Evolutionary conservation across 108 stramenopile species (phyloP).

Genomic region (Discostella pseudostelligera): DNA sequence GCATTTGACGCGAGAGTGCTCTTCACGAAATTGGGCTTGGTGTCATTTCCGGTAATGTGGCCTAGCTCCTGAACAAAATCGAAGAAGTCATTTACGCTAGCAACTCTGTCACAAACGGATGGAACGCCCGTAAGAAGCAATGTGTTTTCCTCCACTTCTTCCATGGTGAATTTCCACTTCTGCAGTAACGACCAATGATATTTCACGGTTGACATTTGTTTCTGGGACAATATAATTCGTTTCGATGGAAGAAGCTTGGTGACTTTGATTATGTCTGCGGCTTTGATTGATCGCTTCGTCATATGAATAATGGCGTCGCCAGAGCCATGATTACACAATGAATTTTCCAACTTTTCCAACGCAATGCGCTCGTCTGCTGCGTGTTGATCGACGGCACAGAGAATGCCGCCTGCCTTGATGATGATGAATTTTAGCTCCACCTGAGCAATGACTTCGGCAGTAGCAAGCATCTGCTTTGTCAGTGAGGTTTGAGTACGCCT

Average conservation of each 20-base stretch:
- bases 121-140: conserved; percentile 37
- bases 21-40: conserved; percentile 43
- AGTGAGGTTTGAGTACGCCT: conserved; percentile 21
- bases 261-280: conserved; percentile 24
- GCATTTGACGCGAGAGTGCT: conserved; percentile 42
- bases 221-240: conserved; percentile 12
- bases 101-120: conserved; percentile 37
- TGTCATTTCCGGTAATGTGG: conserved; percentile 12
- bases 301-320: conserved; percentile 19
- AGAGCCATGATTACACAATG: conserved; percentile 25
- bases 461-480: conserved; percentile 45
- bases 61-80: conserved; percentile 37
- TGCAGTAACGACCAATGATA: conserved; percentile 26
- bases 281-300: conserved; percentile 26
- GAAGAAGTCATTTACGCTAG: conserved; percentile 31
- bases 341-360: conserved; percentile 41
- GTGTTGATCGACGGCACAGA: conserved; percentile 52
- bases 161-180: conserved; percentile 44
- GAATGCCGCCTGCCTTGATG: conserved; percentile 36
- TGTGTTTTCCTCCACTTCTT: conserved; percentile 12
- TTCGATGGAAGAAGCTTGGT: conserved; percentile 25
- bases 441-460: conserved; percentile 47
- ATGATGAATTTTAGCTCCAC: conserved; percentile 47
- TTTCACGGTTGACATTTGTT: conserved; percentile 18
- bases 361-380: conserved; percentile 51